Percentiles rank a stretch among this genome's conserved stretches.
These are phyloP conservation scores for Leccinum ponderosum DNA, from an alignment of 1,284 basidiomycete species.

Conservation along the genomic window DNA sequence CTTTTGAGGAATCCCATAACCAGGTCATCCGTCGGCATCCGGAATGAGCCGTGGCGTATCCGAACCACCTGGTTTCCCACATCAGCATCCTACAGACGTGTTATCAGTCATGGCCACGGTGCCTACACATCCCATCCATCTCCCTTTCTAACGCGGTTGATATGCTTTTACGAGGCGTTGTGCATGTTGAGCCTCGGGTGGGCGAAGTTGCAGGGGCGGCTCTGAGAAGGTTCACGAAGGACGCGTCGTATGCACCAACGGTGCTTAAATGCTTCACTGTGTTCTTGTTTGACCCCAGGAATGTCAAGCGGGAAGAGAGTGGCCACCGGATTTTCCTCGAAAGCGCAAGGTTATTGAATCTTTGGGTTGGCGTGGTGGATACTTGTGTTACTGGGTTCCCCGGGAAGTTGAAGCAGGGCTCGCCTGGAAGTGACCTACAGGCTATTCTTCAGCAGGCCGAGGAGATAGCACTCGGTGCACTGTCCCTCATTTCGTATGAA, in stretches of 20 bases:
- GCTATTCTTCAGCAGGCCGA: slow-evolving; percentile 44
- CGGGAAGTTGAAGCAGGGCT: slow-evolving; percentile 41
- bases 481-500: slow-evolving; percentile 81
- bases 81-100: slow-evolving; percentile 78
- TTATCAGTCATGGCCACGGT: slow-evolving; percentile 87
- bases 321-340: slow-evolving; percentile 67
- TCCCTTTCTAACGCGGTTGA: slow-evolving; percentile 69
- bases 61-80: slow-evolving; percentile 59
- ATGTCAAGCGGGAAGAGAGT: slow-evolving; percentile 68
- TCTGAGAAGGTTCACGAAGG: slow-evolving; percentile 72
- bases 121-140: slow-evolving; percentile 54
- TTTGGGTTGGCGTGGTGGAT: slow-evolving; percentile 80
- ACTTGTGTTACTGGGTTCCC: slow-evolving; percentile 59
- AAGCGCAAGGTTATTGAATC: slow-evolving; percentile 58
- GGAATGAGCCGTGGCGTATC: slow-evolving; percentile 74
- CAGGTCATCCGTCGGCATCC: slow-evolving; percentile 67
- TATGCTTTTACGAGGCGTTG: slow-evolving; percentile 78
- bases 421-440: slow-evolving; percentile 41
- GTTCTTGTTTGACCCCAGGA: slow-evolving; percentile 76
- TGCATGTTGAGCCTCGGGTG: slow-evolving; percentile 82
- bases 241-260: slow-evolving; percentile 55
- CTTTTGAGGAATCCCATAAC: slow-evolving; percentile 70
- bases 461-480: slow-evolving; percentile 70
- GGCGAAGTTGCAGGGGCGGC: slow-evolving; percentile 71
- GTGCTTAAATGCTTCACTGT: slow-evolving; percentile 73